Conservation (phyloP, 352 stramenopile genomes). For the Pythium brassicae region DNA sequence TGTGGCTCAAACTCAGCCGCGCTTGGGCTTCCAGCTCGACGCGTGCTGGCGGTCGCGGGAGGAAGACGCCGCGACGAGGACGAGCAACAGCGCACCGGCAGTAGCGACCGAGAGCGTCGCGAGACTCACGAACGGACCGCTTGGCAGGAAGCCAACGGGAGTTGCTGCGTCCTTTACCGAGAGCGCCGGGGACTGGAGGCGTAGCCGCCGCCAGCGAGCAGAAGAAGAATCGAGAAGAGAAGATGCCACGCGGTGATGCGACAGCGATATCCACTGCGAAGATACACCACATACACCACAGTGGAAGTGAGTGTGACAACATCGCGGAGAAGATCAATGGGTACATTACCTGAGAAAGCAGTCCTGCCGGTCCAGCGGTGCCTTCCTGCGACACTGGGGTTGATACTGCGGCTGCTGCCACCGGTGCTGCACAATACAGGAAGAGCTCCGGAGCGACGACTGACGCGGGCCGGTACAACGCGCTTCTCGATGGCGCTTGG, state of each 20-base stretch:
- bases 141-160: constrained; percentile 45
- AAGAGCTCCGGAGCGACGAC: constrained; percentile 47
- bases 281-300: too few species aligned
- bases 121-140: constrained; percentile 32
- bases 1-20: background rate
- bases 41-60: background rate
- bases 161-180: constrained; percentile 17
- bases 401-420: background rate
- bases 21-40: constrained; percentile 1
- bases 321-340: background rate
- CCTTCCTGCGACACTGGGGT: background rate
- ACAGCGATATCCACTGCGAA: background rate
- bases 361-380: background rate
- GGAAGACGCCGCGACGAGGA: constrained; percentile 23
- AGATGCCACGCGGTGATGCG: background rate
- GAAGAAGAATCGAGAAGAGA: background rate
- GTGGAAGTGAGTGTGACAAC: background rate
- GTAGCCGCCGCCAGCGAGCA: constrained; percentile 23
- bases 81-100: constrained; percentile 29
- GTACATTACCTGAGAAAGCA: constrained; percentile 1
- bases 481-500: constrained; percentile 37
- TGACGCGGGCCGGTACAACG: constrained; percentile 30
- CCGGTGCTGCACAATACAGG: constrained; percentile 19
- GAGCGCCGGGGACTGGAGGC: constrained; percentile 16
- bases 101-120: constrained; percentile 38